Base-by-base conservation (phyloP, 805 yeast genomes). In the Isabelozyma heimii region DNA sequence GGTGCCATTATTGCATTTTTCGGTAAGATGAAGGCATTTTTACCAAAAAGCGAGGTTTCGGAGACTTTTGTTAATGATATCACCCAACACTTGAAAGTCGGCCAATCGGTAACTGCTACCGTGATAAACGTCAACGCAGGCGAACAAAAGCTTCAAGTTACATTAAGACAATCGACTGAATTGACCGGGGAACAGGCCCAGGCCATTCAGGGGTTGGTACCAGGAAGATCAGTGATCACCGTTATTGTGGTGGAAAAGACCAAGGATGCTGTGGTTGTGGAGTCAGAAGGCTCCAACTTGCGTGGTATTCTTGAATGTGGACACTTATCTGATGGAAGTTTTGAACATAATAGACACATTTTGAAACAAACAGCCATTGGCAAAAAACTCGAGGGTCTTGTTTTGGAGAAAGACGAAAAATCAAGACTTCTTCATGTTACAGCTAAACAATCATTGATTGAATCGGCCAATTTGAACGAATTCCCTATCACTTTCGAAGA, bases 1-100 rank as follows among this genome's bases (percentile, higher is more conserved):
- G 99, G 99, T 59, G 96, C 89, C 43, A 71, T 91, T 41, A 83
- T 94, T 6, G 81, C 91, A 13, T 91, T 94, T 61, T 91, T 89
- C 60, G 96, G 94, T 47, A 76, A 77, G 46, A 65, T 89, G 40
- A 81, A 77, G 55, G 99, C 91, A 0, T 91, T 82, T 63, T 73
- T 94, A 52, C 98, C 99, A 28, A 82, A 84, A 54, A 75, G 85
- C 47, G 98, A 94, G 71, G 88, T 94, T 59, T 86, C 95, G 47
- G 98, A 94, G 68, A 83, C 96, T 1, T 89, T 80, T 63, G 94
- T 91, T 38, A 77, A 75, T 45, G 81, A 82, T 47, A 91, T 97
- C 15, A 81, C 79, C 55, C 92, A 91, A 55, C 87, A 85, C 65
- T 77, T 92, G 57, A 83, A 83, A 54, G 61, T 87, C 13, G 97